A percentile compares a stretch with the other conserved stretches of the same genome.
phyloP scores from a whole-genome alignment of 1,284 basidiomycete species.

The Sanghuangporus weigelae region DNA sequence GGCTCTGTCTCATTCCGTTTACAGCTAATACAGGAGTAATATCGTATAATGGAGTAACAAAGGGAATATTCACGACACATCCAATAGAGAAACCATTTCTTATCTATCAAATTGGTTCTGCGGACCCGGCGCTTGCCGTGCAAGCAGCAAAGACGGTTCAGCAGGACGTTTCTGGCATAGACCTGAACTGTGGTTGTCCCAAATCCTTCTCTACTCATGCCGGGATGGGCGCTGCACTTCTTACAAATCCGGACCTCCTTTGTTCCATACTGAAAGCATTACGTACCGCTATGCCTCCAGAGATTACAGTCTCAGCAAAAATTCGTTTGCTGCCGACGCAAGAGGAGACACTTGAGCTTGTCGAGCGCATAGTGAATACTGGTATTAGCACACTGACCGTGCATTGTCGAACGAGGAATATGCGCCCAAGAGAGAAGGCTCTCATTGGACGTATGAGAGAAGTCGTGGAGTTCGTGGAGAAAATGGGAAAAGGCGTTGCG shows the following conservation, averaged over 20 bases:
- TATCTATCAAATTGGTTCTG: conserved; percentile 90
- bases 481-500: conserved; percentile 67
- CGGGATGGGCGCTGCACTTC: conserved; percentile 95
- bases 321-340: conserved; percentile 87
- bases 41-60: conserved; percentile 77
- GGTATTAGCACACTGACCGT: conserved; percentile 90
- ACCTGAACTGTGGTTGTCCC: conserved; percentile 93
- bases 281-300: conserved; percentile 64
- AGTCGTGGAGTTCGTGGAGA: conserved; percentile 77
- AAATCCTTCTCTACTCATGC: conserved; percentile 94
- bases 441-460: conserved; percentile 76
- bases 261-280: conserved; percentile 82
- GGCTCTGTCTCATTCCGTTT: background rate
- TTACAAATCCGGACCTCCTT: conserved; percentile 87
- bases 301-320: conserved; percentile 86
- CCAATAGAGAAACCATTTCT: conserved; percentile 90
- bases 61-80: conserved; percentile 89
- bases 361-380: conserved; percentile 81
- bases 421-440: conserved; percentile 84
- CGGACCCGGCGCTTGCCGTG: conserved; percentile 86
- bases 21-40: conserved; percentile 85
- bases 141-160: conserved; percentile 85
- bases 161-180: conserved; percentile 90
- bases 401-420: conserved; percentile 91
- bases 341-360: conserved; percentile 83